Conservation (phyloP, 441 rosid species). For the Macaranga tanarius region DNA sequence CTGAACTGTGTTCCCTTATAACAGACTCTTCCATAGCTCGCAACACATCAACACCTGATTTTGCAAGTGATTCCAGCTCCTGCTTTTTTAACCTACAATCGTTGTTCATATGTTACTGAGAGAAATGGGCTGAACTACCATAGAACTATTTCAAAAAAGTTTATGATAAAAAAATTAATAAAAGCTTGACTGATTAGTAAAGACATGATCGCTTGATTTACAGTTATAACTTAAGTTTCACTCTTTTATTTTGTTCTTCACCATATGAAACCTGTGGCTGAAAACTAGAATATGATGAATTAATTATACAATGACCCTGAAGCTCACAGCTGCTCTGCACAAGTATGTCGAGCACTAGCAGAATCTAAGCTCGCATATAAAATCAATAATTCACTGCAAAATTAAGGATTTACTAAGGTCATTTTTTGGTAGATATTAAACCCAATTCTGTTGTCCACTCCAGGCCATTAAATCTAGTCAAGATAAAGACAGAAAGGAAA, state of each 20-base stretch:
- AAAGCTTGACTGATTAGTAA: background rate
- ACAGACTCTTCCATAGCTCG: conserved; percentile 51
- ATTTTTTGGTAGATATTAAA: background rate
- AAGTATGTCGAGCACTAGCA: background rate
- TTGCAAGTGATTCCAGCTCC: conserved; percentile 62
- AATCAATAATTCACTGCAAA: background rate
- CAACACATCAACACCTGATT: conserved; percentile 49
- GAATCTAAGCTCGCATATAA: background rate
- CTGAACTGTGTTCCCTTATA: conserved; percentile 34
- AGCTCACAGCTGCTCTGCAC: background rate
- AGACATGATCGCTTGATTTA: background rate
- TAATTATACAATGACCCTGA: background rate
- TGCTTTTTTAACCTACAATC: conserved; percentile 62
- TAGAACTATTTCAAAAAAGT: background rate
- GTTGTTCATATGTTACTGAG: conserved; percentile 7
- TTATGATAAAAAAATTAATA: background rate
- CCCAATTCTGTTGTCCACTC: background rate
- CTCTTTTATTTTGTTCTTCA: background rate
- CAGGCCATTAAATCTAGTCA: background rate
- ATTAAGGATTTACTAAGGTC: background rate
- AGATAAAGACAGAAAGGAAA: background rate
- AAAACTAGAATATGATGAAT: background rate
- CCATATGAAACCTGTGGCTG: background rate
- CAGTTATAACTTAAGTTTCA: conserved; percentile 5
- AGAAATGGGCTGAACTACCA: background rate